Evolutionary conservation across 176 grass and related monocot genomes (phyloP).

Genomic region (Bromus sterilis): DNA sequence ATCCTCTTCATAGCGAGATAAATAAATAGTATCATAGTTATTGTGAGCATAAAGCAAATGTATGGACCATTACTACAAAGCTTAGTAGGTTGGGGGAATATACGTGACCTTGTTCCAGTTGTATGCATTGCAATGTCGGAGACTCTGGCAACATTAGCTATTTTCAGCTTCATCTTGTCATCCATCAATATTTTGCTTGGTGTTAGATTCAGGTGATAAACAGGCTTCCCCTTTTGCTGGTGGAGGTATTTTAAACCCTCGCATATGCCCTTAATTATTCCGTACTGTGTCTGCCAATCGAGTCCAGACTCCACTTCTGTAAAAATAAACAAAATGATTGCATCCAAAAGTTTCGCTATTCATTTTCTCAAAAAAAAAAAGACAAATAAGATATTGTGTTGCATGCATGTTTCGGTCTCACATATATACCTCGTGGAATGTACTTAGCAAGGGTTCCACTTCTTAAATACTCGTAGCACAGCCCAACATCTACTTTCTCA

Average conservation of each 20-base stretch:
- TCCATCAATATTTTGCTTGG: neutral
- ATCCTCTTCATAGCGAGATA: neutral
- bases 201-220: neutral
- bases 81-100: no score
- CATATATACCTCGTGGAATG: neutral
- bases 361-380: neutral
- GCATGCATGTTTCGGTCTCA: neutral
- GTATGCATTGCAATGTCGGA: no score
- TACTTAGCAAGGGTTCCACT: neutral
- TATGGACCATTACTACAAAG: neutral
- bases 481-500: accelerated
- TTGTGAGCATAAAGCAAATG: neutral
- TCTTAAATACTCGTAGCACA: neutral
- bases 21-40: neutral
- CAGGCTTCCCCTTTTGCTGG: no score
- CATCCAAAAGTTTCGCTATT: neutral
- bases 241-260: neutral
- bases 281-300: neutral
- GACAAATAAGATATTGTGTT: neutral
- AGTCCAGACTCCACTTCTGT: neutral
- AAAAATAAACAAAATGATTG: neutral
- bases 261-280: neutral
- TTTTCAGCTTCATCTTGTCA: neutral
- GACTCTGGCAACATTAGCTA: neutral
- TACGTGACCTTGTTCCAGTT: no score